These are phyloP conservation scores for Mucor lusitanicus DNA, from an alignment of 371 early-diverging fungal species.

Conservation along the genomic window DNA sequence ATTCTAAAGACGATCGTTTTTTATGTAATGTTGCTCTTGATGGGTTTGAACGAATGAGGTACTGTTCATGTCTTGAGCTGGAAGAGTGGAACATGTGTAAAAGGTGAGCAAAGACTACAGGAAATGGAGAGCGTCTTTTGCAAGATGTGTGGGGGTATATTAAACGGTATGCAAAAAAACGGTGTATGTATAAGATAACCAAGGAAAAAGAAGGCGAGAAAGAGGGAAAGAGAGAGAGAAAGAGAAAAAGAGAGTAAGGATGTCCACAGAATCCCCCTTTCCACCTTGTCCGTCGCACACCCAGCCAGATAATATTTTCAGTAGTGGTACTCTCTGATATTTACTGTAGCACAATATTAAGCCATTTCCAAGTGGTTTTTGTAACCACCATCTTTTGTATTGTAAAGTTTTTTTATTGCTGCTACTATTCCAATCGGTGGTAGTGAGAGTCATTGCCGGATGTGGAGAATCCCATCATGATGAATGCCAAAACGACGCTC, in stretches of 20 bases:
- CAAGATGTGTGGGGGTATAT: neutral
- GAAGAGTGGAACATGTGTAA: constrained; percentile 43
- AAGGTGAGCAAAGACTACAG: neutral
- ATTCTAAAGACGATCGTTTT: constrained; percentile 34
- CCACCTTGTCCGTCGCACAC: neutral
- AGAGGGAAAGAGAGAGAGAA: neutral
- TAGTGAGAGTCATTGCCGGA: constrained; percentile 16
- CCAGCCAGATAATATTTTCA: neutral
- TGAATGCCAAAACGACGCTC: constrained; percentile 21
- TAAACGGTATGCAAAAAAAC: neutral
- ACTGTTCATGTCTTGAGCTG: constrained; percentile 42
- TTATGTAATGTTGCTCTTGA: constrained; percentile 22
- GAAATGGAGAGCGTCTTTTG: neutral
- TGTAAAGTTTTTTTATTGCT: neutral
- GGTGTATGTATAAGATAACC: neutral
- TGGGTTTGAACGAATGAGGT: constrained; percentile 24
- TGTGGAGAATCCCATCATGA: constrained; percentile 18
- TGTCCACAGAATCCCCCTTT: constrained; percentile 5
- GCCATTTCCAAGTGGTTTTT: constrained; percentile 2
- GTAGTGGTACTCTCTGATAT: constrained; percentile 1
- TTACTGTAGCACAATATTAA: constrained; percentile 10
- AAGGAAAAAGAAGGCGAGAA: neutral
- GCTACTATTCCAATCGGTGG: constrained; percentile 23
- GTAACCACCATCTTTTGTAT: neutral
- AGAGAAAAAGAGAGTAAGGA: neutral